Conservation (phyloP, 2,329 filamentous ascomycete genomes). For the Plenodomus lindquistii region DNA sequence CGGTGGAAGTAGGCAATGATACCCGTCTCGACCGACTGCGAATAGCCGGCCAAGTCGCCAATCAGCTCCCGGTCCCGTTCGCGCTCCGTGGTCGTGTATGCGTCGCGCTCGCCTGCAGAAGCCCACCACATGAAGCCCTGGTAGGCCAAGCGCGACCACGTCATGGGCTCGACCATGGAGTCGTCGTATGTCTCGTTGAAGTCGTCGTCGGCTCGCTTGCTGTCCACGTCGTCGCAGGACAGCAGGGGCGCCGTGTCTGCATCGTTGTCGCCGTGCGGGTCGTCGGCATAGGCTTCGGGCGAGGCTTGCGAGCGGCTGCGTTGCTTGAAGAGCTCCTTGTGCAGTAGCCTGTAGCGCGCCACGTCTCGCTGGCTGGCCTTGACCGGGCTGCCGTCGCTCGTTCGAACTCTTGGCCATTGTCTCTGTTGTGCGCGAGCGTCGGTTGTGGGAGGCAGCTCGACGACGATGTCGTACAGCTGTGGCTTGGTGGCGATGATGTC, state of each 20-base stretch:
- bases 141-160: conserved; percentile 76
- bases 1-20: conserved; percentile 83
- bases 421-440: conserved; percentile 56
- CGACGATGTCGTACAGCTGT: conserved; percentile 84
- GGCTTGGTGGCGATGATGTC: conserved; percentile 87
- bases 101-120: conserved; percentile 73
- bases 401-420: conserved; percentile 78
- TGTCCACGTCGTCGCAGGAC: conserved; percentile 27
- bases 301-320: conserved; percentile 25
- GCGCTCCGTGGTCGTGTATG: conserved; percentile 58
- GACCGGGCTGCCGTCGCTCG: conserved; percentile 63
- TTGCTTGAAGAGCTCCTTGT: conserved; percentile 41
- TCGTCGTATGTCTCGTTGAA: conserved; percentile 44
- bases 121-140: conserved; percentile 90
- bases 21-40: conserved; percentile 64
- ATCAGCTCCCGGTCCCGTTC: conserved; percentile 53
- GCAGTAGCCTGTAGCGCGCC: conserved; percentile 62
- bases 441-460: conserved; percentile 73
- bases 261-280: conserved; percentile 28
- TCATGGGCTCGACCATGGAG: conserved; percentile 58
- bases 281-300: conserved; percentile 24
- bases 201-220: conserved; percentile 35
- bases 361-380: conserved; percentile 91
- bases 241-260: conserved; percentile 29
- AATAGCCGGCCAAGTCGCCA: conserved; percentile 47